A percentile compares a stretch with the other conserved stretches of the same genome.
phyloP scores from a whole-genome alignment of 257 asterid genomes.

The Leptodermis oblonga region DNA sequence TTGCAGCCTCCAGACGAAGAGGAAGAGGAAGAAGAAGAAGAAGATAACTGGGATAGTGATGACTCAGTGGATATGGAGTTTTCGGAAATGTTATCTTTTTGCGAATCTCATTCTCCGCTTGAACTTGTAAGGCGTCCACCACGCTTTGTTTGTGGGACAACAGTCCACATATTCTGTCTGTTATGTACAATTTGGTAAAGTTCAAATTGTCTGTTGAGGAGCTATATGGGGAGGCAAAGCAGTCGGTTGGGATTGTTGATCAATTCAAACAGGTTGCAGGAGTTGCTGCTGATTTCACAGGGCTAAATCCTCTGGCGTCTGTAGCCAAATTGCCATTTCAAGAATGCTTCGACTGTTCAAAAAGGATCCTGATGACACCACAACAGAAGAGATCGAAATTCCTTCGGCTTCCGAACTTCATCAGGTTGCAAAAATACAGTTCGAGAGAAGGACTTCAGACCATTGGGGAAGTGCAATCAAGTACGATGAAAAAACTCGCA shows the following conservation, averaged over 20 bases:
- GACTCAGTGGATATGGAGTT: not conserved
- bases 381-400: constrained; percentile 26
- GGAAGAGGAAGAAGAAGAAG: not conserved
- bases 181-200: not conserved
- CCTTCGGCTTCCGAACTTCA: constrained; percentile 32
- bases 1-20: not conserved
- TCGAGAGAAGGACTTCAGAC: constrained; percentile 9
- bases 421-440: constrained; percentile 19
- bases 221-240: no score
- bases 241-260: not conserved
- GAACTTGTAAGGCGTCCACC: not conserved
- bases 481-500: not conserved
- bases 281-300: not conserved
- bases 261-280: not conserved
- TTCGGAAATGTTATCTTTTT: constrained; percentile 4
- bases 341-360: not conserved
- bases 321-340: constrained; percentile 6
- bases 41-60: no score
- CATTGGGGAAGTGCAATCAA: constrained; percentile 24
- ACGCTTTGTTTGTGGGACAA: not conserved
- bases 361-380: not conserved
- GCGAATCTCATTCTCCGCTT: constrained; percentile 34
- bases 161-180: not conserved
- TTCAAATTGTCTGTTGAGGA: not conserved
- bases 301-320: not conserved